Conservation (phyloP, 2,329 filamentous ascomycete species). For the Aspergillus carbonarius region DNA sequence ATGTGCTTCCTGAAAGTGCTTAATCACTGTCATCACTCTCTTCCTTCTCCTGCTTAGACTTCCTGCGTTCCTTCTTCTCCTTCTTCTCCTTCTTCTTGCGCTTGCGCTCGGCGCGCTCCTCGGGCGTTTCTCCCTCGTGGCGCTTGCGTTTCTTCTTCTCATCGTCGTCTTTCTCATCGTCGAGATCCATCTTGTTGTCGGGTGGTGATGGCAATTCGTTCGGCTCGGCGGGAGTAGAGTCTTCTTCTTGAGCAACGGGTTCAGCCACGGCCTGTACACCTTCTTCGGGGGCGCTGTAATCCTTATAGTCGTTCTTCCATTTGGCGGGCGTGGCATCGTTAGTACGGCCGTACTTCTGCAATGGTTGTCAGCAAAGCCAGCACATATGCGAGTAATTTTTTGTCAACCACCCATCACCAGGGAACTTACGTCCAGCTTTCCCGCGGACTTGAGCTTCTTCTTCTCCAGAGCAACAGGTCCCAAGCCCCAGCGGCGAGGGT, state of each 20-base stretch:
- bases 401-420: not conserved
- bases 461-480: constrained; percentile 92
- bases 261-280: constrained; percentile 50
- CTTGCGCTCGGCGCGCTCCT: constrained; percentile 51
- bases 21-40: constrained; percentile 58
- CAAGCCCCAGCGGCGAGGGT: constrained; percentile 94
- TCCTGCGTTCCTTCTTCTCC: constrained; percentile 68
- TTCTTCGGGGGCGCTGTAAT: constrained; percentile 63
- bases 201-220: constrained; percentile 30
- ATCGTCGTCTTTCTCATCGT: constrained; percentile 33
- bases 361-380: constrained; percentile 32
- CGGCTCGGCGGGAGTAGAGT: constrained; percentile 25
- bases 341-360: constrained; percentile 79
- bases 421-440: constrained; percentile 77
- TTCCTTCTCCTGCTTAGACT: constrained; percentile 77
- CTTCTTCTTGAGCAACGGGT: constrained; percentile 41
- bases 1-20: constrained; percentile 27
- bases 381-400: not conserved
- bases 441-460: constrained; percentile 99
- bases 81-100: constrained; percentile 56
- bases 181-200: constrained; percentile 43
- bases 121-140: constrained; percentile 56
- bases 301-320: constrained; percentile 91
- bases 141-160: constrained; percentile 56
- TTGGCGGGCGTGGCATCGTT: constrained; percentile 92